These are phyloP conservation scores for Magnusiomyces sp. DNA, from an alignment of 1,139 yeast genomes.

Conservation along the genomic window DNA sequence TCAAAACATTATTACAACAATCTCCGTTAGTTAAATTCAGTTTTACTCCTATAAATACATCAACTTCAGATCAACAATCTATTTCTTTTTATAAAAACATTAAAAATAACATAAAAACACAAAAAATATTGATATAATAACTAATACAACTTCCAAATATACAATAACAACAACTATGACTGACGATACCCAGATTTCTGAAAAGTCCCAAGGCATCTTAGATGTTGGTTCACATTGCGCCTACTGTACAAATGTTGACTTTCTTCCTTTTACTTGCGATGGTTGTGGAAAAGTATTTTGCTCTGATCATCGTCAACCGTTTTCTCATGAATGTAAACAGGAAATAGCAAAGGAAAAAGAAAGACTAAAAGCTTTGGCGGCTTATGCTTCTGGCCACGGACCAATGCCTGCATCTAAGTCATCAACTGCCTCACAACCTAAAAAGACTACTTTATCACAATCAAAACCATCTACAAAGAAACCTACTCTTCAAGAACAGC, in stretches of 20 bases:
- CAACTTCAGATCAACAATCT: no score
- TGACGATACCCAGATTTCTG: not conserved
- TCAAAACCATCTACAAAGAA: not conserved
- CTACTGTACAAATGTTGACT: constrained; percentile 44
- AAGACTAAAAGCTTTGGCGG: not conserved
- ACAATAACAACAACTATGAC: not conserved
- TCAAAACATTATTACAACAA: no score
- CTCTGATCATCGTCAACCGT: constrained; percentile 41
- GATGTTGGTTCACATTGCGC: constrained; percentile 49
- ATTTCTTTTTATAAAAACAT: no score
- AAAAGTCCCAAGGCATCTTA: constrained; percentile 34
- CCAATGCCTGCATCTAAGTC: constrained; percentile 3
- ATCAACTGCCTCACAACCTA: constrained; percentile 5
- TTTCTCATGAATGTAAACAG: constrained; percentile 38
- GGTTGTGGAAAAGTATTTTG: constrained; percentile 43
- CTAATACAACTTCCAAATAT: no score
- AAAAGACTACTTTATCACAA: not conserved
- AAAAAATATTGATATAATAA: no score
- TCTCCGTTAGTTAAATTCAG: no score
- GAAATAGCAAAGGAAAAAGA: constrained; percentile 1
- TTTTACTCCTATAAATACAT: no score
- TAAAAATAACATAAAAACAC: no score
- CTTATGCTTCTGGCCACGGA: no score
- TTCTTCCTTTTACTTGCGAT: constrained; percentile 44
- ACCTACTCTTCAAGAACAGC: not conserved